Percentiles rank a stretch among this genome's conserved stretches.
These are phyloP conservation scores for Monosporascus sp. DNA, from an alignment of 2,329 filamentous ascomycete genomes.

Conservation along the genomic window DNA sequence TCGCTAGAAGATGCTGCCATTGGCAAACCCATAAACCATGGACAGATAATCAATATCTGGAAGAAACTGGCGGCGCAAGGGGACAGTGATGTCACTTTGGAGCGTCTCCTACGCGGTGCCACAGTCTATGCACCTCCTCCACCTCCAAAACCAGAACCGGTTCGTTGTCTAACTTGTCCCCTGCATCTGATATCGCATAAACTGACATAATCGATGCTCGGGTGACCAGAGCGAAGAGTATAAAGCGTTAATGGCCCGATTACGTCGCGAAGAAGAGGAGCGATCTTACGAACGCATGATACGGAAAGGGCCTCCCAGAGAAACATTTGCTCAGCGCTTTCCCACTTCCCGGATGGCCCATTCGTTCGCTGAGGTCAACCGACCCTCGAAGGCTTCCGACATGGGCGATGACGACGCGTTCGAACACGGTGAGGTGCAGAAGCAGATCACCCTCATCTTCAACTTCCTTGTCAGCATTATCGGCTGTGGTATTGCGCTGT, in stretches of 20 bases:
- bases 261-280: slow-evolving; percentile 78
- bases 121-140: slow-evolving; percentile 74
- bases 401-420: slow-evolving; percentile 53
- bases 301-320: slow-evolving; percentile 48
- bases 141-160: slow-evolving; percentile 69
- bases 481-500: slow-evolving; percentile 70
- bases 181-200: slow-evolving; percentile 1
- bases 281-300: slow-evolving; percentile 78
- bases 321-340: slow-evolving; percentile 56
- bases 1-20: slow-evolving; percentile 42
- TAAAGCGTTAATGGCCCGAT: slow-evolving; percentile 77
- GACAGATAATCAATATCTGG: slow-evolving; percentile 61
- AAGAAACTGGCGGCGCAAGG: slow-evolving; percentile 38
- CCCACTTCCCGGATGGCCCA: slow-evolving; percentile 45
- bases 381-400: slow-evolving; percentile 39
- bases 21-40: slow-evolving; percentile 67
- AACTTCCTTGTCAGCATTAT: slow-evolving; percentile 87
- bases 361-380: slow-evolving; percentile 51
- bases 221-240: slow-evolving; percentile 67
- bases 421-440: slow-evolving; percentile 67
- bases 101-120: slow-evolving; percentile 66
- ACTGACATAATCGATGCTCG: slow-evolving; percentile 2
- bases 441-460: slow-evolving; percentile 78
- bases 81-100: slow-evolving; percentile 46
- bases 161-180: slow-evolving; percentile 34